These are phyloP conservation scores for Linnemannia schmuckeri DNA, from an alignment of 192 early-diverging fungal species.

Conservation along the genomic window DNA sequence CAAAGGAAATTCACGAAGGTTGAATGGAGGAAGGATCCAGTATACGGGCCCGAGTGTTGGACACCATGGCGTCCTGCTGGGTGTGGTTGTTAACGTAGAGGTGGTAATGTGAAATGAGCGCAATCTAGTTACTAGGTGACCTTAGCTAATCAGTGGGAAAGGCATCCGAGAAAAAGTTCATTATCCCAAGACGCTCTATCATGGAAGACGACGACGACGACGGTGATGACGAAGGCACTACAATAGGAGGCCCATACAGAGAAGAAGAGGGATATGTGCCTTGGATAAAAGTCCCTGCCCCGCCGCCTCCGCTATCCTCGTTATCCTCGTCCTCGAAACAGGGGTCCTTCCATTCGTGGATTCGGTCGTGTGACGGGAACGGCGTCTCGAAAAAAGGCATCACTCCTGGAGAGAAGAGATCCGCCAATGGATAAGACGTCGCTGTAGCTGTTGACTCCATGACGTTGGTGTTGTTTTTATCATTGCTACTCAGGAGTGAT, in stretches of 20 bases:
- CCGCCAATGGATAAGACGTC: neutral
- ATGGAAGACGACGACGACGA: neutral
- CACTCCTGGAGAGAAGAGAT: constrained; percentile 19
- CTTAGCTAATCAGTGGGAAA: neutral
- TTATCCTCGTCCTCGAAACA: constrained; percentile 15
- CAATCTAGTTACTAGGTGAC: neutral
- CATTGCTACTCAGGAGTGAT: neutral
- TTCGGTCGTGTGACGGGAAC: constrained; percentile 3
- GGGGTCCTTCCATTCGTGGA: constrained; percentile 21
- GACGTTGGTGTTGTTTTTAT: neutral
- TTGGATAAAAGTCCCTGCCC: neutral
- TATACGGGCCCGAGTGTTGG: too few relatives aligned
- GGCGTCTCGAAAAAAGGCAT: constrained; percentile 19
- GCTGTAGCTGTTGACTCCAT: neutral
- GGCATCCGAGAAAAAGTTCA: neutral
- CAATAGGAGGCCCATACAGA: too few relatives aligned
- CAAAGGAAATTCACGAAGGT: too few relatives aligned
- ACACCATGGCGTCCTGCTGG: neutral
- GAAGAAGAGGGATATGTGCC: neutral
- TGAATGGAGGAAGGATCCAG: too few relatives aligned
- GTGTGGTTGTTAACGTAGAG: neutral
- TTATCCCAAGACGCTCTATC: neutral
- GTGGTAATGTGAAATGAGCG: neutral
- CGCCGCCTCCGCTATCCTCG: neutral
- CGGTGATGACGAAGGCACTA: neutral